A percentile compares a stretch with the other conserved stretches of the same genome.
Conservation (phyloP, 306 rosid species). For the Mucuna pruriens region DNA sequence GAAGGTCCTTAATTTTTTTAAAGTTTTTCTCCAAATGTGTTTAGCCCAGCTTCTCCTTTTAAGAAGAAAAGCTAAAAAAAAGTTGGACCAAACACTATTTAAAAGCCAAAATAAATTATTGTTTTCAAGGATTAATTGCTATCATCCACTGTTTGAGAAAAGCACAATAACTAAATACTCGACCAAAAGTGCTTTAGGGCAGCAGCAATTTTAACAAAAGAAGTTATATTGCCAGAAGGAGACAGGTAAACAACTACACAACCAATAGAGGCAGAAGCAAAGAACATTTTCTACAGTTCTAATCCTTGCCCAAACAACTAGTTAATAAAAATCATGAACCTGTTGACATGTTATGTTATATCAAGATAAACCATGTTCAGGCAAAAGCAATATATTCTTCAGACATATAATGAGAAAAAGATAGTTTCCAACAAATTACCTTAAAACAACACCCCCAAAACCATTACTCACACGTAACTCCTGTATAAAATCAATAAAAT, state of each 20-base stretch:
- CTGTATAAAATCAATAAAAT: slow-evolving; percentile 60
- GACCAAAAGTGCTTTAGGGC: background rate
- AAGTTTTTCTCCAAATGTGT: no score
- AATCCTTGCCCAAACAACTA: background rate
- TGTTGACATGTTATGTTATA: slow-evolving; percentile 9
- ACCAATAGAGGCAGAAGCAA: slow-evolving; percentile 8
- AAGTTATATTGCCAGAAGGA: background rate
- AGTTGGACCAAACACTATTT: background rate
- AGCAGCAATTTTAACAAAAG: background rate
- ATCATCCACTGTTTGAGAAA: slow-evolving; percentile 8
- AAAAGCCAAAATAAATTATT: background rate
- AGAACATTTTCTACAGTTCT: background rate
- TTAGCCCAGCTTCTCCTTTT: no score
- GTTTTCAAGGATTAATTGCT: background rate
- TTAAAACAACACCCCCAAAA: slow-evolving; percentile 90
- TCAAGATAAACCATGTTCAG: slow-evolving; percentile 11
- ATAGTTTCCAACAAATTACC: slow-evolving; percentile 51
- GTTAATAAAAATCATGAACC: slow-evolving; percentile 11
- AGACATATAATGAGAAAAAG: slow-evolving; percentile 7
- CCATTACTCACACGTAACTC: slow-evolving; percentile 92
- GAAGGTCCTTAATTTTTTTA: no score
- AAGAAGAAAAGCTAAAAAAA: no score
- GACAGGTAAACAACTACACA: slow-evolving; percentile 17
- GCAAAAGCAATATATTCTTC: background rate
- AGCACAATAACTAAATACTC: background rate